Conservation (phyloP, 2,329 filamentous ascomycete species). For the Botrytis fabae region DNA sequence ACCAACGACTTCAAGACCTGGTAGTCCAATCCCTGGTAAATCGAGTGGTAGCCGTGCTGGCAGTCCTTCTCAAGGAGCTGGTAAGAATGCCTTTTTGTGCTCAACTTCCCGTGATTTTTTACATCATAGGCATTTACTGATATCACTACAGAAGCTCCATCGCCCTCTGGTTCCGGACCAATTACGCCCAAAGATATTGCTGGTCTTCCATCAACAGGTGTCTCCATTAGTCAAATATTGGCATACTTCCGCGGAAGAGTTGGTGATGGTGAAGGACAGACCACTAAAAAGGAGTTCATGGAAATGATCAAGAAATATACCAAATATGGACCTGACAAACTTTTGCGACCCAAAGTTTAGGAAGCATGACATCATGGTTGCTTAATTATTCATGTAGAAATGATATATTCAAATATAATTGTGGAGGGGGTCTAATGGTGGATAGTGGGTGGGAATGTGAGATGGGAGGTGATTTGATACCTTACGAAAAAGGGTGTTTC, state of each 20-base stretch:
- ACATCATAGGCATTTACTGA: not conserved
- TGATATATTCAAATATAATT: not conserved
- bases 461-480: not conserved
- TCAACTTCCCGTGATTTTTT: not conserved
- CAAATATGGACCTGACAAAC: slow-evolving; percentile 56
- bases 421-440: not conserved
- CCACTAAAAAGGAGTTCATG: slow-evolving; percentile 58
- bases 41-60: slow-evolving; percentile 38
- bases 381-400: not conserved
- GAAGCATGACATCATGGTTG: not conserved
- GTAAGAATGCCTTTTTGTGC: slow-evolving; percentile 23
- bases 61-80: slow-evolving; percentile 34
- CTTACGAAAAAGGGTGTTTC: slow-evolving; percentile 5
- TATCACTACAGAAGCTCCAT: slow-evolving; percentile 24
- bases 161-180: slow-evolving; percentile 29
- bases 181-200: slow-evolving; percentile 55
- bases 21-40: slow-evolving; percentile 52
- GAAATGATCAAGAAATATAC: slow-evolving; percentile 57
- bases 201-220: slow-evolving; percentile 54
- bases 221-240: slow-evolving; percentile 55
- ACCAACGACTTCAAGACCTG: slow-evolving; percentile 60
- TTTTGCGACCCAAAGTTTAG: slow-evolving; percentile 42
- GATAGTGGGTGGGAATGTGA: not conserved
- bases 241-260: slow-evolving; percentile 56
- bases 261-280: slow-evolving; percentile 51